These are phyloP conservation scores for Podospora conica DNA, from an alignment of 495 filamentous ascomycete genomes.

Conservation along the genomic window DNA sequence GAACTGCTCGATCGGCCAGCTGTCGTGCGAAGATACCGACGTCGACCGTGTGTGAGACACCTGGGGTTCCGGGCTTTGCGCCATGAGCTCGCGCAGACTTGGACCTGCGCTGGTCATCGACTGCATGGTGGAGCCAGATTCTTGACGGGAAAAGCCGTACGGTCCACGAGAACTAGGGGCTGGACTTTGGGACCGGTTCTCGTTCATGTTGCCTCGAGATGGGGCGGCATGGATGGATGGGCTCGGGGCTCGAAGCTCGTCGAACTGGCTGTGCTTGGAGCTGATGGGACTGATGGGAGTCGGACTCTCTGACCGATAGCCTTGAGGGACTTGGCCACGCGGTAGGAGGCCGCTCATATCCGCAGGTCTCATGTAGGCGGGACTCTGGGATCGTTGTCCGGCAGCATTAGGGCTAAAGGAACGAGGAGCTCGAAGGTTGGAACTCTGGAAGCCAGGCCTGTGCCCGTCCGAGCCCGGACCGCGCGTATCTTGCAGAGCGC, in stretches of 20 bases:
- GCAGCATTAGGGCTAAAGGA: neutral
- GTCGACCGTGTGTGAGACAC: neutral
- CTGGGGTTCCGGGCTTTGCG: constrained; percentile 3
- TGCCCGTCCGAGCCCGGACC: neutral
- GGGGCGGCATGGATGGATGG: neutral
- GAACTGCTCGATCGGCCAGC: constrained; percentile 22
- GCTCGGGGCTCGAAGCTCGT: neutral
- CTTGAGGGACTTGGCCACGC: neutral
- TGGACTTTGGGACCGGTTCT: constrained; percentile 5
- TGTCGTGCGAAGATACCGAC: constrained; percentile 14
- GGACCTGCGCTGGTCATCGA: neutral
- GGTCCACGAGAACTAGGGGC: constrained; percentile 3
- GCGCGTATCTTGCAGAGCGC: neutral
- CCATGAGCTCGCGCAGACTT: neutral
- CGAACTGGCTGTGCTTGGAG: neutral
- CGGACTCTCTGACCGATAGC: constrained; percentile 2
- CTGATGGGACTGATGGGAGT: neutral
- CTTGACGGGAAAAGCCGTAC: constrained; percentile 1
- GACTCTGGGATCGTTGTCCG: neutral
- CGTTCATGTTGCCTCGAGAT: neutral
- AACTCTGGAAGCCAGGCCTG: neutral
- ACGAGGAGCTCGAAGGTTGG: neutral
- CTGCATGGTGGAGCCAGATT: constrained; percentile 3
- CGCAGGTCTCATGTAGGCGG: neutral
- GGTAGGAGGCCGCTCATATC: neutral